A percentile compares a stretch with the other conserved stretches of the same genome.
Evolutionary conservation across 257 asterid species (phyloP).

Genomic region (Rubia yunnanensis): DNA sequence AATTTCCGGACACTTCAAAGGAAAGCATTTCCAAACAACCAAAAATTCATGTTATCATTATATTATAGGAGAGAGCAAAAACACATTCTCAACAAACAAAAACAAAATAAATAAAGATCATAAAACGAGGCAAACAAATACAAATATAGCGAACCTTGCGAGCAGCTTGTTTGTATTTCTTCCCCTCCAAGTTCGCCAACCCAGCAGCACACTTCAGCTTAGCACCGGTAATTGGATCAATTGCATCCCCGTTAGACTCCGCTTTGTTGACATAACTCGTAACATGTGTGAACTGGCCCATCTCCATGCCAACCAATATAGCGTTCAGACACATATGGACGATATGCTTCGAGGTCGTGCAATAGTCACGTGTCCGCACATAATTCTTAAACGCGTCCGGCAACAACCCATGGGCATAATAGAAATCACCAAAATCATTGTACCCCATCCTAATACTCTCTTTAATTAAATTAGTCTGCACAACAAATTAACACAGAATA

Average conservation of each 20-base stretch:
- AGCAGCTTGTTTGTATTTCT: conserved; percentile 90
- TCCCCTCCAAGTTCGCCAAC: conserved; percentile 73
- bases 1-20: neutral
- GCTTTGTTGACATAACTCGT: conserved; percentile 85
- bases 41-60: neutral
- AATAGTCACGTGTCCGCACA: conserved; percentile 92
- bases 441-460: conserved; percentile 99
- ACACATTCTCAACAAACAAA: neutral
- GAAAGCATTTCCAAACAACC: neutral
- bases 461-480: conserved; percentile 91
- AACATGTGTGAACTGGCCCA: conserved; percentile 94
- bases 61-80: neutral
- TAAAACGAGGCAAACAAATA: neutral
- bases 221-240: conserved; percentile 59
- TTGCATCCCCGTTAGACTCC: conserved; percentile 65
- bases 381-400: conserved; percentile 89
- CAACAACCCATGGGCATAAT: conserved; percentile 78
- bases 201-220: conserved; percentile 88
- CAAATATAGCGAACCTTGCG: conserved; percentile 59
- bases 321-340: conserved; percentile 85
- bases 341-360: conserved; percentile 85
- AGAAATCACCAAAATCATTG: conserved; percentile 94
- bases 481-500: neutral
- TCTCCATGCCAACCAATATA: conserved; percentile 87
- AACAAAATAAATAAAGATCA: neutral